Base-by-base conservation (phyloP, 768 basidiomycete genomes). In the Pleurotus djamor region DNA sequence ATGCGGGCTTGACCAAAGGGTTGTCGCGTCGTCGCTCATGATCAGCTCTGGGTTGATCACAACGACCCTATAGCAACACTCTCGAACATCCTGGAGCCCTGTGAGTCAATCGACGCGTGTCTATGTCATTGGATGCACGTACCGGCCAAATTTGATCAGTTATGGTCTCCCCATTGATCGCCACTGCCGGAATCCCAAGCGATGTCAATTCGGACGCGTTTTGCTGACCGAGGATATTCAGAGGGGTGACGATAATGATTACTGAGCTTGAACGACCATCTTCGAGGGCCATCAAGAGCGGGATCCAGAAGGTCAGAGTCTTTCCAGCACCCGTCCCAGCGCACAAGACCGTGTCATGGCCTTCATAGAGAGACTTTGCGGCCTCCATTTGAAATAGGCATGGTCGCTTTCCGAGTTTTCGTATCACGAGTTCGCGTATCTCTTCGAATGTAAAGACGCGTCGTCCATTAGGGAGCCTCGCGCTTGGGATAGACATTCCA, bases 241-340 rank as follows among this genome's bases (percentile, higher is more conserved):
- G 41, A n/a, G 64, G 64, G 0, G 66, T 68, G 5, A 71, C 56
- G 8, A 71, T 64, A 21, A 73, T 60, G 57, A 72, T 66, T 2
- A 71, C 52, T 1, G 57, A 56, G 4, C 59, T 57, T 1, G 59
- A 38, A 0, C 34, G 8, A n/a, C n/a, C n/a, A n/a, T n/a, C n/a
- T n/a, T n/a, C n/a, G n/a, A n/a, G n/a, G n/a, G n/a, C n/a, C 41
- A 70, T 69, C 0, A 74, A 54, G 3, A 75, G 56, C 1, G 71
- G 68, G 28, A 74, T 66, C 69, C 68, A 71, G 58, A 75, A 74
- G 0, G 65, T 64, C 0, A 74, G 60, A 6, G 69, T 73, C 47
- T 73, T 74, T 4, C 71, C 72, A 45, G 63, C 63, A 2, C 72
- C 72, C 4, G 70, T 72, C 6, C 61, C 66, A n/a, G 70, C 61